Base-by-base conservation (phyloP, 805 yeast genomes). In the Jamesozyma rosinii region DNA sequence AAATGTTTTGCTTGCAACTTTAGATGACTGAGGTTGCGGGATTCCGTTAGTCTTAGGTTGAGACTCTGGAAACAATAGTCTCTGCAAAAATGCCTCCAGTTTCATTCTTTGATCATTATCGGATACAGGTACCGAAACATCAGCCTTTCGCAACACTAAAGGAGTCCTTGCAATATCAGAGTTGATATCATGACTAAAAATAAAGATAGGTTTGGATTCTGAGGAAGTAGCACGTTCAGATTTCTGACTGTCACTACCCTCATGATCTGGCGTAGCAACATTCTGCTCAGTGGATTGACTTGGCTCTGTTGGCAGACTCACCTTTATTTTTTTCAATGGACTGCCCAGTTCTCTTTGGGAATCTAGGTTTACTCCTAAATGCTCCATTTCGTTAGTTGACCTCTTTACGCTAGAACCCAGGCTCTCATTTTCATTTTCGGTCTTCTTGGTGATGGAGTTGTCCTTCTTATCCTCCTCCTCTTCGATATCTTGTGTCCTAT, bases 51-150 rank as follows among this genome's bases (percentile, higher is more conserved):
- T 41, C 3, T 21, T 27, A 15, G 42, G 42, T 22, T 52, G 53
- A 9, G 42, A 44, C 2, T 55, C 58, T 10, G 63, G 62, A 26
- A 58, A 58, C 9, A 62, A 42, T 17, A 62, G 45, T 38, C 55
- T 49, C 42, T 62, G 64, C 40, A 62, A 41, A 35, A 62, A 55
- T 2, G 55, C 45, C 39, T 62, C 66, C 40, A 62, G 40, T 46
- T 59, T 60, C 40, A 53, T 45, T 44, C 57, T 49, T 41, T 56
- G 54, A 17, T 48, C 47, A 37, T 49, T 52, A 31, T 55, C 52
- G 13, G 49, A 17, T 18, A 27, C 24, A 3, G 27, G 18, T 5
- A 19, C 22, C 3, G 35, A 15, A 27, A 22, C 10, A 17, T 19
- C n/a, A 3, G 51, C 19, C 15, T 37, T 40, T 13, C 35, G 45